Conservation (phyloP, 2,329 filamentous ascomycete species). For the Uncinocarpus reesii region DNA sequence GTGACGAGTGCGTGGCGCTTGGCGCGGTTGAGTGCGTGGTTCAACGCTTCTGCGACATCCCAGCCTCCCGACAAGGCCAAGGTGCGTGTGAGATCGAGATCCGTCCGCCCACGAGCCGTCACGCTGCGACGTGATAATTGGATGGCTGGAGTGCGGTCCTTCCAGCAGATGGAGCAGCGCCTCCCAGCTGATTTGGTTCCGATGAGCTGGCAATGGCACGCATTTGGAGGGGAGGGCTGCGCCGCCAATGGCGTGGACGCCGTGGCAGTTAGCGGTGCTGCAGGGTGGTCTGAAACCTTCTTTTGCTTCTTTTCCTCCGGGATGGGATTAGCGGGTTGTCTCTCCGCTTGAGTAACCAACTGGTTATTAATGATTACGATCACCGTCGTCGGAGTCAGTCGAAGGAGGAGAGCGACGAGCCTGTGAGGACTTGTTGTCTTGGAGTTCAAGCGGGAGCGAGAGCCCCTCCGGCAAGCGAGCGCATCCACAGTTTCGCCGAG, state of each 20-base stretch:
- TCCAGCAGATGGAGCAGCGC: neutral
- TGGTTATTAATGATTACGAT: neutral
- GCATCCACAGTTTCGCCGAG: neutral
- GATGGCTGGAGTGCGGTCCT: neutral
- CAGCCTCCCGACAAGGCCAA: neutral
- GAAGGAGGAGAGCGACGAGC: no score
- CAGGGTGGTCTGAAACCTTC: conserved; percentile 4
- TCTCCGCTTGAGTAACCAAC: neutral
- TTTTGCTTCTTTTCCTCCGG: conserved; percentile 1
- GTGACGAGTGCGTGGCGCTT: conserved; percentile 11
- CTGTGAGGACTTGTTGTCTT: no score
- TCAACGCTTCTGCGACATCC: conserved; percentile 2
- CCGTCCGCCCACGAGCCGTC: neutral
- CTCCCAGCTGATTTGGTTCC: neutral
- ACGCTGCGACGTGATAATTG: neutral
- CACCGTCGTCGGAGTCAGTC: no score
- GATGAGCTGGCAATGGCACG: conserved; percentile 7
- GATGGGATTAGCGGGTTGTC: neutral
- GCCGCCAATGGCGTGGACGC: neutral
- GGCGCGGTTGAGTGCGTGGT: conserved; percentile 5
- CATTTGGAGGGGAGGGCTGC: neutral
- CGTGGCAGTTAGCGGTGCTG: conserved; percentile 6
- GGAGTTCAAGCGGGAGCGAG: no score
- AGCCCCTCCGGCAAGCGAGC: no score
- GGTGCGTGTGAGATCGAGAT: neutral